Percentiles rank a stretch among this genome's conserved stretches.
These are phyloP conservation scores for Fusarium pininemorale DNA, from an alignment of 2,329 filamentous ascomycete species.

Conservation along the genomic window DNA sequence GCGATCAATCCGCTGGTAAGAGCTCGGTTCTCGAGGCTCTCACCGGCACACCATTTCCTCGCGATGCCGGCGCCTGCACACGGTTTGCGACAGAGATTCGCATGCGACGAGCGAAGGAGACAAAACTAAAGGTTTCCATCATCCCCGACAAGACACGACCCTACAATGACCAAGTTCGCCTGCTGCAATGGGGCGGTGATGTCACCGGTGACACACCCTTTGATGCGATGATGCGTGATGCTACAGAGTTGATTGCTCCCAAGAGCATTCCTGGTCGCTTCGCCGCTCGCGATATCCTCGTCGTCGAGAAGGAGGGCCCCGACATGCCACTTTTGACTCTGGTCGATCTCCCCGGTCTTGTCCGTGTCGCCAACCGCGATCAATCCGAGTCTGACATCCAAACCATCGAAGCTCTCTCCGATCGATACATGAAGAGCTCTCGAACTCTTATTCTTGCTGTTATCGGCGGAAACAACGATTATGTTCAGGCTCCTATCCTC, in stretches of 20 bases:
- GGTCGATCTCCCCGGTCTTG: constrained; percentile 69
- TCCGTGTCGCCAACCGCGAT: constrained; percentile 62
- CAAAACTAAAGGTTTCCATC: constrained; percentile 60
- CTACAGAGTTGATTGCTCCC: constrained; percentile 60
- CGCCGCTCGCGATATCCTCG: constrained; percentile 62
- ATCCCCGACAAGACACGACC: constrained; percentile 62
- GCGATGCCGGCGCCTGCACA: constrained; percentile 68
- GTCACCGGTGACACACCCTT: constrained; percentile 57
- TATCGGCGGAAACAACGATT: constrained; percentile 64
- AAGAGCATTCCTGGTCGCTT: constrained; percentile 61
- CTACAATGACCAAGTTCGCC: constrained; percentile 56
- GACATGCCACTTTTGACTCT: constrained; percentile 68
- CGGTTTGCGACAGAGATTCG: constrained; percentile 69
- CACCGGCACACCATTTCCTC: constrained; percentile 68
- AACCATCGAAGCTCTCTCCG: constrained; percentile 61
- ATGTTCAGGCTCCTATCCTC: constrained; percentile 62
- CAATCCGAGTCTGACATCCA: constrained; percentile 63
- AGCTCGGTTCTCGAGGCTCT: constrained; percentile 72
- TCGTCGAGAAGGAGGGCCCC: constrained; percentile 67
- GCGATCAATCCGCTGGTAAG: constrained; percentile 72
- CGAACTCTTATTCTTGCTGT: constrained; percentile 66
- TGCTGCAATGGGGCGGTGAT: constrained; percentile 59
- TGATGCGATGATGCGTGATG: constrained; percentile 60
- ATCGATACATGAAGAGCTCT: constrained; percentile 64
- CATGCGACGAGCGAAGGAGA: constrained; percentile 58